Base-by-base conservation (phyloP, 768 basidiomycete species). In the Phallus indusiatus region DNA sequence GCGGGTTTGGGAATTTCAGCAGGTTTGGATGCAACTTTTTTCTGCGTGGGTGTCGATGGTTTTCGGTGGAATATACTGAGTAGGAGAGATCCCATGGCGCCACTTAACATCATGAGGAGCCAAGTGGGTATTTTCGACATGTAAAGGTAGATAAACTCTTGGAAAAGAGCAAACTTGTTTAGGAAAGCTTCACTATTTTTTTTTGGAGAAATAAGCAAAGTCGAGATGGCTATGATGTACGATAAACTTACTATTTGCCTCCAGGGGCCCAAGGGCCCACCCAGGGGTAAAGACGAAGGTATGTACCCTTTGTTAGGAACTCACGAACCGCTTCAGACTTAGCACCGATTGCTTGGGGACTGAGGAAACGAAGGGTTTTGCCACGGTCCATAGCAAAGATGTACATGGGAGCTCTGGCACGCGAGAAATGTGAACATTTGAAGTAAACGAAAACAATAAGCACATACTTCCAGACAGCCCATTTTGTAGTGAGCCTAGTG, bases 401-500 rank as follows among this genome's bases (percentile, higher is more conserved):
- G 24, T 94, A 70, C 60, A 79, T 79, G 0, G 93, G 93, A 2
- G 88, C 89, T 64, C 92, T 94, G 61, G 21, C 54, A 53, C 59
- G 18, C 18, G n/a, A 21, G n/a, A 36, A 62, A 28, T 59, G 58
- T 12, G 5, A 59, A 20, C 16, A 10, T 48, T 22, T n/a, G 54
- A 63, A 46, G 42, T 17, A 54, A 3, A 12, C 16, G 36, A 24
- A 78, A 83, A 61, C 18, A 61, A 18, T 33, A n/a, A n/a, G n/a
- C n/a, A 62, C 71, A 60, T 68, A 93, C 93, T 81, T 79, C 89
- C 90, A 94, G 52, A 94, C 70, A 36, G 69, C 75, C 93, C 93
- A 95, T 67, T 86, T 87, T 1, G 90, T 91, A 59, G 91, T 94
- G 59, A 93, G 54, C 51, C 60, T 62, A 17, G 89, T 92, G 62